Percentiles rank a stretch among this genome's conserved stretches.
Evolutionary conservation across 2,329 filamentous ascomycete species (phyloP).

Genomic region (Monosporascus sp.): DNA sequence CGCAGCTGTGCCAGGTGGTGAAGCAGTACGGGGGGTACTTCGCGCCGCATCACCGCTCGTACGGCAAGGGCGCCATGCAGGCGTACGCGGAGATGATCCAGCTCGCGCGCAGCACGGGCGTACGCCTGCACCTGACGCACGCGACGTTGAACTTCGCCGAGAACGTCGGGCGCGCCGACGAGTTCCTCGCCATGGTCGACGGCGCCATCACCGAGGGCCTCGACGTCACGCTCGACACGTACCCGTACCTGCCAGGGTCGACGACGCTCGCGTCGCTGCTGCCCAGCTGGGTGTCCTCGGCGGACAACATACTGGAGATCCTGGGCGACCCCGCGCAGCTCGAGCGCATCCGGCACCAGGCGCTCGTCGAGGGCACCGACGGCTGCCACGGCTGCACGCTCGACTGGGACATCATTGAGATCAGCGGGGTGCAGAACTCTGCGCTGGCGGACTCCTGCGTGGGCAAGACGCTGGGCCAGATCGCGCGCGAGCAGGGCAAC

Average conservation of each 20-base stretch:
- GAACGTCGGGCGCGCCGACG: not conserved
- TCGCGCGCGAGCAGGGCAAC: not conserved
- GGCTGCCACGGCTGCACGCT: constrained; percentile 1
- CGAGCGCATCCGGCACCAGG: not conserved
- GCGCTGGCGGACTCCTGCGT: not conserved
- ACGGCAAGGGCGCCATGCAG: not conserved
- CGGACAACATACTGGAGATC: not conserved
- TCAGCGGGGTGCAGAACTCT: not conserved
- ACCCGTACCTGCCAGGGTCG: not conserved
- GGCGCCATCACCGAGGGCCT: not conserved
- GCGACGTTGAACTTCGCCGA: not conserved
- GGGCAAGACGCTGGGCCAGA: not conserved
- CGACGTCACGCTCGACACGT: not conserved
- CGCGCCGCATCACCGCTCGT: not conserved
- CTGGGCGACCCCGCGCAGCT: not conserved
- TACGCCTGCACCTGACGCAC: not conserved
- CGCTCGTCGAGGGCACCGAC: not conserved
- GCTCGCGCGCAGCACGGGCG: not conserved
- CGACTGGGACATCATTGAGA: not conserved
- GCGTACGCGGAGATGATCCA: not conserved
- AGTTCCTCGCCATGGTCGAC: not conserved
- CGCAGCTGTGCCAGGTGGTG: not conserved
- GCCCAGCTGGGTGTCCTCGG: not conserved
- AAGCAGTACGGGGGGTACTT: not conserved
- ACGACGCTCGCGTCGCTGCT: not conserved